These are phyloP conservation scores for Leccinellum luteum DNA, from an alignment of 768 basidiomycete species.

Conservation along the genomic window DNA sequence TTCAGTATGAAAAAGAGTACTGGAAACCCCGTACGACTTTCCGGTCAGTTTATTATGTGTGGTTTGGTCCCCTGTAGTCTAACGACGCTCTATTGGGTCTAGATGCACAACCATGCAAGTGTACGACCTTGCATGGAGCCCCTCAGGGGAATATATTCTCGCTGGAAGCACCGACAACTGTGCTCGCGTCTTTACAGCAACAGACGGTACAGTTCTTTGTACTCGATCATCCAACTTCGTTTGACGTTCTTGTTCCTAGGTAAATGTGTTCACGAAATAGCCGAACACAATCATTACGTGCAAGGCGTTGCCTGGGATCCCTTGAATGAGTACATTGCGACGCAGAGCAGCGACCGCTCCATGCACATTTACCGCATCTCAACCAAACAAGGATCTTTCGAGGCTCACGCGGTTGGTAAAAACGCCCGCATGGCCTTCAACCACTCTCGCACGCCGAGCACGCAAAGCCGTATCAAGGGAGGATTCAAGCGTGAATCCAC, in stretches of 20 bases:
- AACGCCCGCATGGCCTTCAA: conserved; percentile 70
- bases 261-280: conserved; percentile 83
- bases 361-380: conserved; percentile 92
- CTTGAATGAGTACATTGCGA: conserved; percentile 94
- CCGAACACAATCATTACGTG: conserved; percentile 94
- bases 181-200: conserved; percentile 76
- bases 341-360: conserved; percentile 93
- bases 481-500: conserved; percentile 68
- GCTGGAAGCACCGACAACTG: conserved; percentile 98
- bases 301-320: conserved; percentile 99
- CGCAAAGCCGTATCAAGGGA: conserved; percentile 53
- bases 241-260: conserved; percentile 41
- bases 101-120: conserved; percentile 95
- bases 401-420: conserved; percentile 88
- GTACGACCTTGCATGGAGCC: conserved; percentile 97
- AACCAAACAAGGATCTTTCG: conserved; percentile 75
- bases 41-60: conserved; percentile 46
- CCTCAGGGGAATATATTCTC: conserved; percentile 89
- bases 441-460: conserved; percentile 71
- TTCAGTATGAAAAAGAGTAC: conserved; percentile 89
- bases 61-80: not conserved
- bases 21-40: conserved; percentile 91
- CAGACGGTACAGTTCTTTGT: conserved; percentile 53
- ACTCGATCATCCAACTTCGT: not conserved
- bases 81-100: conserved; percentile 1